A percentile compares a stretch with the other conserved stretches of the same genome.
Conservation (phyloP, 306 rosid species). For the peach (Prunus persica) region Prunus_persica_NCBIv2 NC_034014.1:20479001-20479500, state of each 20-base stretch:
- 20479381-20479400: background rate
- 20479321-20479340: background rate
- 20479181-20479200: background rate
- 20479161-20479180: background rate
- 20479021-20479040: slow-evolving; percentile 1
- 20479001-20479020: background rate
- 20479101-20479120: slow-evolving; percentile 11
- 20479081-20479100: background rate
- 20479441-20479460: slow-evolving; percentile 13
- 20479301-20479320: background rate
- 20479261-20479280: background rate
- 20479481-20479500: slow-evolving; percentile 10
- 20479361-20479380: slow-evolving; percentile 5
- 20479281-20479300: background rate
- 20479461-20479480: slow-evolving; percentile 16
- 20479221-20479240: background rate
- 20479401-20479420: slow-evolving; percentile 9
- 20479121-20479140: background rate
- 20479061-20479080: background rate
- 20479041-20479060: background rate
- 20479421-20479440: slow-evolving; percentile 9
- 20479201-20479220: background rate
- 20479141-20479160: background rate
- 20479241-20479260: background rate
- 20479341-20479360: slow-evolving; percentile 13